phyloP scores from a whole-genome alignment of 2,329 filamentous ascomycete genomes.

The Macrophomina pseudophaseolina region DNA sequence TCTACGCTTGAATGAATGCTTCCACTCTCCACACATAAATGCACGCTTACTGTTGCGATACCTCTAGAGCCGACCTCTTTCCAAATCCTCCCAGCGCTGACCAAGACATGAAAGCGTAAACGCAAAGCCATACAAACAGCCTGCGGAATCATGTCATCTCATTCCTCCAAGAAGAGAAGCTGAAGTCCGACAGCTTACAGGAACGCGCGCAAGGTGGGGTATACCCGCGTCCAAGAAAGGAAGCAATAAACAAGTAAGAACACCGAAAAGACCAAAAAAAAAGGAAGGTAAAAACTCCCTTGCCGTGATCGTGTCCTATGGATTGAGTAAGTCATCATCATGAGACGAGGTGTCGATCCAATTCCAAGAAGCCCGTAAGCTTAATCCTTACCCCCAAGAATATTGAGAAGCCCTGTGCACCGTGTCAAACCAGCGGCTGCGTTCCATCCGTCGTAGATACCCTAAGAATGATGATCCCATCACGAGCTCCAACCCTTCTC shows the following conservation, averaged over 20 bases:
- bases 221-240: background rate
- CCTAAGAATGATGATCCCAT: background rate
- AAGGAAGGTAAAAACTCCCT: background rate
- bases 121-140: background rate
- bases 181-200: background rate
- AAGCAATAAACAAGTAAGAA: background rate
- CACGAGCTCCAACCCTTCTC: slow-evolving; percentile 10
- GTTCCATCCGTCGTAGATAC: background rate
- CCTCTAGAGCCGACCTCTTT: too few species aligned
- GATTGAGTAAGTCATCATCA: background rate
- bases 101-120: background rate
- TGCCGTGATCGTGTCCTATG: background rate
- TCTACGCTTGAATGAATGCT: too few species aligned
- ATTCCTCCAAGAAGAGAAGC: background rate
- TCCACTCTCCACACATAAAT: too few species aligned
- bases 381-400: background rate
- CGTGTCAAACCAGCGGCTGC: background rate
- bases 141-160: background rate
- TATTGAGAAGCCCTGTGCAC: too few species aligned
- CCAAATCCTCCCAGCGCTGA: too few species aligned
- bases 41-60: too few species aligned
- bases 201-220: background rate
- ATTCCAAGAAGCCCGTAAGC: background rate
- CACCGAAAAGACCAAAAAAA: background rate
- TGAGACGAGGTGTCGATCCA: background rate